Evolutionary conservation across 768 basidiomycete genomes (phyloP).

Genomic region (Trametes coccinea): DNA sequence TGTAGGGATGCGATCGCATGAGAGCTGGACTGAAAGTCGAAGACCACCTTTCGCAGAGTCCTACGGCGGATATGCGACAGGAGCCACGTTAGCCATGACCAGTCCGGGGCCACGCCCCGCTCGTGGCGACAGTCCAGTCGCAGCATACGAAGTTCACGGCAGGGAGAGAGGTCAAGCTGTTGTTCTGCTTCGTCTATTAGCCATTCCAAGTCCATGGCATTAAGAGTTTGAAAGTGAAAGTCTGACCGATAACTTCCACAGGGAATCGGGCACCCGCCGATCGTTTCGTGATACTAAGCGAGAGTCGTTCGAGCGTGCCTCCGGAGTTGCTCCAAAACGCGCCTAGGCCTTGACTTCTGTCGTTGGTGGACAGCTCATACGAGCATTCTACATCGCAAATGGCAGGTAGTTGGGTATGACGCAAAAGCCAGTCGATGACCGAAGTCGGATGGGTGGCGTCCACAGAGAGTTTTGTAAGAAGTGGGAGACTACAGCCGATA

Average conservation of each 20-base stretch:
- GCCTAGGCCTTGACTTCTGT: slow-evolving; percentile 3
- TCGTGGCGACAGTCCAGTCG: slow-evolving; percentile 16
- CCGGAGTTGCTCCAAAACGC: slow-evolving; percentile 9
- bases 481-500: slow-evolving; percentile 3
- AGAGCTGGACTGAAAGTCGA: slow-evolving; percentile 15
- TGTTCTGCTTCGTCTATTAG: not conserved
- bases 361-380: slow-evolving; percentile 8
- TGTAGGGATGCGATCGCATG: slow-evolving; percentile 19
- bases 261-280: not conserved
- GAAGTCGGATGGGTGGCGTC: not conserved
- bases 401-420: slow-evolving; percentile 1
- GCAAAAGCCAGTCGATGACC: slow-evolving; percentile 11
- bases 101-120: slow-evolving; percentile 14
- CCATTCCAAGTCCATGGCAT: not conserved
- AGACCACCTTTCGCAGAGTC: slow-evolving; percentile 1
- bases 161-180: slow-evolving; percentile 15
- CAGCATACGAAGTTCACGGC: slow-evolving; percentile 10
- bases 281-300: slow-evolving; percentile 9
- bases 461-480: slow-evolving; percentile 1
- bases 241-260: slow-evolving; percentile 3
- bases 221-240: not conserved
- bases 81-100: slow-evolving; percentile 20
- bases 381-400: not conserved
- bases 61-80: slow-evolving; percentile 13
- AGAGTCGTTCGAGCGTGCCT: slow-evolving; percentile 4